Base-by-base conservation (phyloP, 148 eudicot genomes). In the Mesembryanthemum crystallinum region DNA sequence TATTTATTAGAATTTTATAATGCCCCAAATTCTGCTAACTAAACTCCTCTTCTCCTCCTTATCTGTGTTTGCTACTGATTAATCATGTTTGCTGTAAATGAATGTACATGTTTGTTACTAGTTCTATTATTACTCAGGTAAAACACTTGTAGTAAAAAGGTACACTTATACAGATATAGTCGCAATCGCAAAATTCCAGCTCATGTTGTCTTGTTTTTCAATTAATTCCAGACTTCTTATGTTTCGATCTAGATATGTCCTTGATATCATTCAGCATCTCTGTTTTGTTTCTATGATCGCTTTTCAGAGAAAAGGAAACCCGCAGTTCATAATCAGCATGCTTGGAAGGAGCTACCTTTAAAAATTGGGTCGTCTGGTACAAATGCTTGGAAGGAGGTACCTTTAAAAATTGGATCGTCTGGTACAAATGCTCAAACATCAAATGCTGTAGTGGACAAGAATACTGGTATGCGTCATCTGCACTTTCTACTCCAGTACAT, bases 301-400 rank as follows among this genome's bases (percentile, higher is more conserved):
- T 73, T 35, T 66, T 49, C 77, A 73, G 74, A 47, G 27, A 74
- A 51, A 24, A 69, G 43, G 72, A 73, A 66, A 59, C 43, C 17
- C 58, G 39, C 57, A 42, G 21, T 7, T 52, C 30, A 73, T 25
- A 35, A 63, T 52, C 69, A 78, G 8, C 45, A 23, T 51, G 75
- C 12, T 59, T 20, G 65, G 49, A 29, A 32, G 55, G 73, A 45
- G 21, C 59, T 73, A 59, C 8, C 69, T 39, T 9, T 35, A 23
- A 14, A n/a, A 60, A 47, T 43, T 14, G 42, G 37, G 1, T 33
- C 39, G 5, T 59, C 62, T n/a, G 52, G 61, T 73, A 73, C 24
- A 73, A 24, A 30, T 74, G 75, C 3, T 67, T 25, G 64, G 45
- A 28, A 30, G 52, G 73, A 43, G 25, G 58, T 73, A 58, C 21